These are phyloP conservation scores for Populus hybrid DNA, from an alignment of 441 rosid genomes.

Conservation along the genomic window DNA sequence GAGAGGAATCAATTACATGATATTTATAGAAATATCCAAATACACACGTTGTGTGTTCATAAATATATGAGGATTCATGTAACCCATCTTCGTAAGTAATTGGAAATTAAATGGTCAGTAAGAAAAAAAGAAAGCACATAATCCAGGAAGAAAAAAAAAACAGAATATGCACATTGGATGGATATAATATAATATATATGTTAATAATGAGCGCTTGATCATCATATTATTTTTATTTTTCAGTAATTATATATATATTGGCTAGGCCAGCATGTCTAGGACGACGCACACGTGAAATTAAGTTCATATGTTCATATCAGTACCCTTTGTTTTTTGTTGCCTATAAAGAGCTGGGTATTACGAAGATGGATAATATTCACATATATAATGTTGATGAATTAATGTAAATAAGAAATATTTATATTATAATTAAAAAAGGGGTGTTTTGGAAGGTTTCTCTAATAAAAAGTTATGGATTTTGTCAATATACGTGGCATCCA, in stretches of 20 bases:
- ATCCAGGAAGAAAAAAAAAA: neutral
- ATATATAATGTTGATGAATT: neutral
- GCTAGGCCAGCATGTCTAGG: neutral
- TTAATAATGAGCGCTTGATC: neutral
- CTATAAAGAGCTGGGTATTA: neutral
- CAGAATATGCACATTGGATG: neutral
- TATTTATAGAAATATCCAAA: neutral
- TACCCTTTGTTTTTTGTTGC: neutral
- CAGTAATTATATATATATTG: neutral
- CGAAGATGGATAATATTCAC: neutral
- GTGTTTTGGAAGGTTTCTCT: slow-evolving; percentile 46
- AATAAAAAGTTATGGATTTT: slow-evolving; percentile 24
- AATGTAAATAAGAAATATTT: no score
- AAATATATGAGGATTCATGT: neutral
- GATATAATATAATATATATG: neutral
- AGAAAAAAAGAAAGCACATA: neutral
- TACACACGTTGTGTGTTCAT: neutral
- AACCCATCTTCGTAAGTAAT: neutral
- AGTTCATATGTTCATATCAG: no score
- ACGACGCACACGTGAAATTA: no score
- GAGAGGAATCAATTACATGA: neutral
- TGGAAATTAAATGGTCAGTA: neutral
- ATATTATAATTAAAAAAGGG: slow-evolving; percentile 31
- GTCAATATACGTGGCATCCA: slow-evolving; percentile 21
- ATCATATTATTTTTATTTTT: neutral